Conservation (phyloP, 139 green algal species). For the Nannochloris sp. region DNA sequence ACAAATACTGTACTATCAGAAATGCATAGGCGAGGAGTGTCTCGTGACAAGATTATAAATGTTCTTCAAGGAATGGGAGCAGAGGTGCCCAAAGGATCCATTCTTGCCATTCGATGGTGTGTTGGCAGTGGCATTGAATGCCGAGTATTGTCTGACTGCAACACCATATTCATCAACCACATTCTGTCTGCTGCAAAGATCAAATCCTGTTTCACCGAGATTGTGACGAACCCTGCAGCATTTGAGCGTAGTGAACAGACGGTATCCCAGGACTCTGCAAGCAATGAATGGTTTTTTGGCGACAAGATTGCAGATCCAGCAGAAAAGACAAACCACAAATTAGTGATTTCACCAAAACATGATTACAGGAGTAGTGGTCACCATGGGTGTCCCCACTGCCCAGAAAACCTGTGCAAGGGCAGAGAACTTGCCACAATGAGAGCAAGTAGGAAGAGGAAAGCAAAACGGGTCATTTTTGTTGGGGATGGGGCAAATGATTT, state of each 20-base stretch:
- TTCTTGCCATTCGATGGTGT: slow-evolving; percentile 37
- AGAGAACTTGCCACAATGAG: slow-evolving; percentile 44
- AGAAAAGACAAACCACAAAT: slow-evolving; percentile 6
- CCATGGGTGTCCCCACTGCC: slow-evolving; percentile 63
- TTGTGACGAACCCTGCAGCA: slow-evolving; percentile 54
- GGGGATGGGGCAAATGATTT: slow-evolving; percentile 75
- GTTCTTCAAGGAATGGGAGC: slow-evolving; percentile 48
- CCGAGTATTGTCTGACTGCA: slow-evolving; percentile 61
- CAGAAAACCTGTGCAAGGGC: slow-evolving; percentile 74
- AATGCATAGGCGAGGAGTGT: slow-evolving; percentile 59
- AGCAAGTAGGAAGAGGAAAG: background rate
- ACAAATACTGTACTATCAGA: slow-evolving; percentile 68
- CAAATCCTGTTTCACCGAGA: slow-evolving; percentile 28
- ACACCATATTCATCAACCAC: slow-evolving; percentile 64
- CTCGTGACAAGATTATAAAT: slow-evolving; percentile 45
- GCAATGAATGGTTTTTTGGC: background rate
- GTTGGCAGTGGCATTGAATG: slow-evolving; percentile 16
- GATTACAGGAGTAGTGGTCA: background rate
- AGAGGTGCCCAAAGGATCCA: slow-evolving; percentile 42
- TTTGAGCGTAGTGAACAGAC: slow-evolving; percentile 37
- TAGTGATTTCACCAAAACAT: slow-evolving; percentile 17
- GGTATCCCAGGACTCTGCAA: background rate
- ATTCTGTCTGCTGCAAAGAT: slow-evolving; percentile 44
- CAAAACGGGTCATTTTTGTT: slow-evolving; percentile 35
- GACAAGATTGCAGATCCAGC: background rate